Conservation (phyloP, 1,284 basidiomycete genomes). For the Macrocystidia cucumis region DNA sequence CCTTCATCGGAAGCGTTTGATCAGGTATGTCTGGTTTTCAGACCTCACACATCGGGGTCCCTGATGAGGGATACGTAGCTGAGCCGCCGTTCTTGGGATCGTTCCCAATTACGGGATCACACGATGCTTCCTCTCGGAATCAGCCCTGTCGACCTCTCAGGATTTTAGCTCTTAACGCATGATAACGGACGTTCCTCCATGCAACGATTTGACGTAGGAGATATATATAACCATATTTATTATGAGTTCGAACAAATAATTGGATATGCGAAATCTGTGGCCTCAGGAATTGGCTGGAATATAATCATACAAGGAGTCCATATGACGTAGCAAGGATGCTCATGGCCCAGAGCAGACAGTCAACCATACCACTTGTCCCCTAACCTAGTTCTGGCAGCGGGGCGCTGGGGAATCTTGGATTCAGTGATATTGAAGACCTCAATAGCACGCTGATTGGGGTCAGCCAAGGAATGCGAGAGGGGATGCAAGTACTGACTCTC, state of each 20-base stretch:
- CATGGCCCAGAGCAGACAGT: conserved; percentile 8
- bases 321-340: too few species aligned
- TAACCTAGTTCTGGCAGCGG: conserved; percentile 41
- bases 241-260: too few species aligned
- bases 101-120: conserved; percentile 26
- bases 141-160: conserved; percentile 23
- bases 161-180: too few species aligned
- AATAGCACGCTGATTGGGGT: conserved; percentile 56
- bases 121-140: conserved; percentile 52
- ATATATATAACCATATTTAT: too few species aligned
- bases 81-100: conserved; percentile 34
- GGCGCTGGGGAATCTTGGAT: conserved; percentile 59
- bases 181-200: too few species aligned
- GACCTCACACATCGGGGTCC: conserved; percentile 9
- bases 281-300: too few species aligned
- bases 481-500: conserved; percentile 39
- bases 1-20: conserved; percentile 43
- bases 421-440: conserved; percentile 72
- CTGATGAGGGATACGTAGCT: not conserved
- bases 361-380: conserved; percentile 67
- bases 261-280: too few species aligned
- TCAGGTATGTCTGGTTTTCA: conserved; percentile 29
- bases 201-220: too few species aligned
- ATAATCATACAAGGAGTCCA: too few species aligned
- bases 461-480: not conserved